A percentile compares a stretch with the other conserved stretches of the same genome.
Conservation (phyloP, 1,284 basidiomycete species). For the Cystobasidium pallidum region DNA sequence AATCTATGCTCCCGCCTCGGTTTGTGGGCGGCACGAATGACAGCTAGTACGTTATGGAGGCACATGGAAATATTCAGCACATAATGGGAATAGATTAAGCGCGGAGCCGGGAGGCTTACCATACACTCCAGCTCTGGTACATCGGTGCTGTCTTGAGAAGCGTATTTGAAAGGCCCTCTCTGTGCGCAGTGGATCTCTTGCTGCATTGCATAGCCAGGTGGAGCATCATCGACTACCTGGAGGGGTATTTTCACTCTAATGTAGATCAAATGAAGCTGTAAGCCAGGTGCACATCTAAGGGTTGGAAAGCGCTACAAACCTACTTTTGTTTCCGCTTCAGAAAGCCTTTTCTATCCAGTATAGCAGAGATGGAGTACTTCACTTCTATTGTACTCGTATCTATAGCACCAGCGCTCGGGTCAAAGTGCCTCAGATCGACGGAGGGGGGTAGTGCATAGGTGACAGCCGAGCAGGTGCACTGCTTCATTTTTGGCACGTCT, state of each 20-base stretch:
- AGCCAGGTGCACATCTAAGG: background rate
- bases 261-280: too few species aligned
- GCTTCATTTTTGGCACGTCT: conserved; percentile 30
- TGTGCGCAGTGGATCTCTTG: background rate
- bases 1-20: conserved; percentile 19
- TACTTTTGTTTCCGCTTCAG: conserved; percentile 37
- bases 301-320: background rate
- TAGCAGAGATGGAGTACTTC: conserved; percentile 21
- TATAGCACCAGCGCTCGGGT: background rate
- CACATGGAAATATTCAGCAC: too few species aligned
- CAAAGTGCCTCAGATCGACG: conserved; percentile 18
- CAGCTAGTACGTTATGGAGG: conserved; percentile 10
- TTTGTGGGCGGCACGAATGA: conserved; percentile 33
- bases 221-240: conserved; percentile 31
- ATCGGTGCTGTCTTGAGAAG: conserved; percentile 7
- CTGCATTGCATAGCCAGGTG: conserved; percentile 32
- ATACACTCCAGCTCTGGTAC: conserved; percentile 30
- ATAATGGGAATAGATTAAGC: background rate
- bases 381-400: conserved; percentile 30
- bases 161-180: conserved; percentile 28
- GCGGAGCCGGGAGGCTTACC: conserved; percentile 4
- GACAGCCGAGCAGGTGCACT: conserved; percentile 34
- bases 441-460: conserved; percentile 36
- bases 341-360: conserved; percentile 35
- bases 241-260: conserved; percentile 31